Evolutionary conservation across 805 yeast species (phyloP), one percentile per base, ranked within the genome.

Genomic region (Saccharomycopsis sp.): DNA sequence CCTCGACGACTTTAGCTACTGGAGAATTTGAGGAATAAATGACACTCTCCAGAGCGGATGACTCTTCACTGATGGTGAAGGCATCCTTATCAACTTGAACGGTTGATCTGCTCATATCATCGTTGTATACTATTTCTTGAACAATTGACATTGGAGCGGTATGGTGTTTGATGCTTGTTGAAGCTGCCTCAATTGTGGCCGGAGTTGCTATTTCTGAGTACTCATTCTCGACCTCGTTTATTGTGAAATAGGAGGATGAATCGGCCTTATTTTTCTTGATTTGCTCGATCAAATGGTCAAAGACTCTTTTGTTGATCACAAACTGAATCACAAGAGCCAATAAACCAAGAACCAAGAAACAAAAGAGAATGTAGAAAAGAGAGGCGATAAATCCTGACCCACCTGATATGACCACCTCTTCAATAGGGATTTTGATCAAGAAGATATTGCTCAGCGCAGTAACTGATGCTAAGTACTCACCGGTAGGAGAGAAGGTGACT

Each of bases 391-490:
- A 73, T 71, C 50, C 76, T 54, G 47, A 68, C 12, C 56, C 54
- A 1, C 56, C 52, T 14, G 57, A 50, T 20, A 23, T 41, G 14
- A 60, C 5, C 81, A 76, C 57, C 69, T 71, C 4, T 21, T 76
- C 77, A 23, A 70, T 71, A 2, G 94, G 91, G 20, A 89, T 68
- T 57, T 74, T 75, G 58, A 84, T 71, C 7, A 89, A 82, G 63
- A 79, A 82, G 29, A 90, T 79, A 1, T 89, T 78, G 61, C 86
- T 84, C 2, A 94, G 88, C 1, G 91, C 95, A 37, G 92, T 85
- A 0, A 83, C 85, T 21, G 89, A 79, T 2, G 89, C 92, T 53
- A 89, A 71, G 57, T 76, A 77, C 54, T 79, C 71, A 5, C 91
- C 90, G 66, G 82, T 77, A 14, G 87, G 85, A 2, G 90, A 84